Conservation (phyloP, 169 alveolate genomes). For the Perkinsus olseni region DNA sequence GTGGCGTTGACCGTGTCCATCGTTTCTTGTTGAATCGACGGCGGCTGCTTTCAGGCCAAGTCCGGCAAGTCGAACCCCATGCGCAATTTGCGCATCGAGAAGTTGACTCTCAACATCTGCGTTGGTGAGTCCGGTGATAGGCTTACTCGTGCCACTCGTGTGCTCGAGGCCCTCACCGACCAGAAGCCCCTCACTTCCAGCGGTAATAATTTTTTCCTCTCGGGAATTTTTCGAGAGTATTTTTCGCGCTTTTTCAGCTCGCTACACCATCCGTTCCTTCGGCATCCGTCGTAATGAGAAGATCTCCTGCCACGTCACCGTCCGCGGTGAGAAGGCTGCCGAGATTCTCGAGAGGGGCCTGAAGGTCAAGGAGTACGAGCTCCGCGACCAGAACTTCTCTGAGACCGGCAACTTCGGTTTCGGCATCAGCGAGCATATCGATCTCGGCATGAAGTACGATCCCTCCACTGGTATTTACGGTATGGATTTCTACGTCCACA, state of each 20-base stretch:
- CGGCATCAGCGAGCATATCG: constrained; percentile 99
- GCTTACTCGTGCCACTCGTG: constrained; percentile 98
- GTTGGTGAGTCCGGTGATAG: constrained; percentile 99
- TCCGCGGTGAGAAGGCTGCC: constrained; percentile 97
- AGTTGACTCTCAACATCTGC: constrained; percentile 94
- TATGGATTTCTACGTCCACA: constrained; percentile 98
- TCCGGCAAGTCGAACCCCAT: constrained; percentile 71
- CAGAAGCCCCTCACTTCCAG: constrained; percentile 96
- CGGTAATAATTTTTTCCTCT: constrained; percentile 55
- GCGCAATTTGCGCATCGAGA: constrained; percentile 96
- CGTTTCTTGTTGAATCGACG: too few species aligned
- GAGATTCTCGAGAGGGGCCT: constrained; percentile 96
- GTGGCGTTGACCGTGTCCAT: too few species aligned
- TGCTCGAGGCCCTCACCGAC: constrained; percentile 94
- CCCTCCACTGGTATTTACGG: constrained; percentile 99
- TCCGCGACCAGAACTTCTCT: constrained; percentile 89
- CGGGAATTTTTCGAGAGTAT: neutral
- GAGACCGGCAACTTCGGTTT: constrained; percentile 98
- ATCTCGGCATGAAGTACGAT: constrained; percentile 98
- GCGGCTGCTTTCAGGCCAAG: constrained; percentile 46
- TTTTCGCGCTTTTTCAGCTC: constrained; percentile 5
- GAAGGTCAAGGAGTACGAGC: constrained; percentile 98
- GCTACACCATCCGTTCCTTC: constrained; percentile 93
- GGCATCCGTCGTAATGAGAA: constrained; percentile 98
- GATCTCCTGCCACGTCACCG: constrained; percentile 96